phyloP scores from a whole-genome alignment of 1,284 basidiomycete species.

The Sphagnurus paluster region DNA sequence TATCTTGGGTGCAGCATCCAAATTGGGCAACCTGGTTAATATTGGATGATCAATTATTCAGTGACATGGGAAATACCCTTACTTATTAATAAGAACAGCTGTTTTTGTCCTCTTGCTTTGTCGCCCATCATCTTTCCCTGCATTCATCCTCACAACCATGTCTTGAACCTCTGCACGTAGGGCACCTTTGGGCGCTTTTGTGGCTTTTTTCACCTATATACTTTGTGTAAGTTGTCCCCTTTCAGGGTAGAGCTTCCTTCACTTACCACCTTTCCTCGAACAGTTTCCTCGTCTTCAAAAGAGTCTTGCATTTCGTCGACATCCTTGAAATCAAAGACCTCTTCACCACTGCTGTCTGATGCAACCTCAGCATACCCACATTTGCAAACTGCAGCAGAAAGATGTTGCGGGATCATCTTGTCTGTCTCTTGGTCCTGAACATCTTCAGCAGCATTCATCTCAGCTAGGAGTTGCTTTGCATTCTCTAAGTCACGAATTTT shows the following conservation, averaged over 20 bases:
- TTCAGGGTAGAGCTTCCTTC: not conserved
- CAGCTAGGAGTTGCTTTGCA: not conserved
- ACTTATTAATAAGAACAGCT: too few relatives aligned
- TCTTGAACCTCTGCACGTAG: not conserved
- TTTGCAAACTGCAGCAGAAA: not conserved
- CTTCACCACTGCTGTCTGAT: not conserved
- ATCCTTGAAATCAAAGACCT: not conserved
- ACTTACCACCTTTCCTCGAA: not conserved
- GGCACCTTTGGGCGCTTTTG: not conserved
- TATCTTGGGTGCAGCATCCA: not conserved
- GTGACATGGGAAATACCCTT: too few relatives aligned
- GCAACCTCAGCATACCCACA: not conserved
- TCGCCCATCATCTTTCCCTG: not conserved
- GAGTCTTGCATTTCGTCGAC: not conserved
- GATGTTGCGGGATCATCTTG: not conserved
- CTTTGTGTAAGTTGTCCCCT: too few relatives aligned
- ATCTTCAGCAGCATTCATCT: conserved; percentile 4
- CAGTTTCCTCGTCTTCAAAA: not conserved
- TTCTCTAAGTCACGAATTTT: not conserved
- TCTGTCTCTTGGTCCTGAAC: not conserved
- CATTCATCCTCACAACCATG: not conserved
- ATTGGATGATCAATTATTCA: too few relatives aligned
- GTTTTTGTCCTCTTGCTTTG: not conserved
- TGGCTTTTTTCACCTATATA: not conserved
- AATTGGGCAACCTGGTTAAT: not conserved